Base-by-base conservation (phyloP, 2,329 filamentous ascomycete genomes). In the Mollisia scopiformis region DNA sequence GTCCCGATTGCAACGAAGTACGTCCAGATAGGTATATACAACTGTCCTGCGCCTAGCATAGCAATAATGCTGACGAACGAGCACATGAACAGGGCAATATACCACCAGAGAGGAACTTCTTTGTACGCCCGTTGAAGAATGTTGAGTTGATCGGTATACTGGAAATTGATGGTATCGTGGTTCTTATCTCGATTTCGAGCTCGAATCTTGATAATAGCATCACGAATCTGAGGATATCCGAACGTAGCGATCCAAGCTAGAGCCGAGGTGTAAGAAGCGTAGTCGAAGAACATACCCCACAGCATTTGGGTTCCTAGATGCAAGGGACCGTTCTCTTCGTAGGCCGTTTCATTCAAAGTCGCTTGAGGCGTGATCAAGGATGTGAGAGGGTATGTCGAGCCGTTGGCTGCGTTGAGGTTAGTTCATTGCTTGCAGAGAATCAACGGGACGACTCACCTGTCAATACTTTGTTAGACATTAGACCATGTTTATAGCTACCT, bases 21-120 rank as follows among this genome's bases (percentile, higher is more conserved):
- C 0, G 85, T 86, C 82, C 82, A 88, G 37, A 83, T 77, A 0
- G 84, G 84, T 51, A 88, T 84, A 66, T 82, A 87, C 11, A 87
- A 75, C 7, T 81, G 74, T 1, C 81, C 80, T 4, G 76, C 77
- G 0, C 77, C 80, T 0, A 84, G 74, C 46, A 84, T 81, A 0
- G 78, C 77, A 55, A 86, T 73, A 19, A 86, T 75, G 10, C 79
- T 74, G 6, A 81, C 66, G 59, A 84, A 82, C 0, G 82, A 81
- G 2, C 71, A 75, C 1, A 75, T 47, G 64, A 87, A 87, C 3
- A 87, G 74, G 0, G 68, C 69, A 0, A 77, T 54, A 61, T 84
- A 88, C 84, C 85, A 87, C 81, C 81, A 86, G 14, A 81, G 66
- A 0, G 84, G 85, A 0, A 86, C 82, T 60, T 87, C 84, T 59